Base-by-base conservation (phyloP, 345 rosid species). In the Atalantia buxifolia region DNA sequence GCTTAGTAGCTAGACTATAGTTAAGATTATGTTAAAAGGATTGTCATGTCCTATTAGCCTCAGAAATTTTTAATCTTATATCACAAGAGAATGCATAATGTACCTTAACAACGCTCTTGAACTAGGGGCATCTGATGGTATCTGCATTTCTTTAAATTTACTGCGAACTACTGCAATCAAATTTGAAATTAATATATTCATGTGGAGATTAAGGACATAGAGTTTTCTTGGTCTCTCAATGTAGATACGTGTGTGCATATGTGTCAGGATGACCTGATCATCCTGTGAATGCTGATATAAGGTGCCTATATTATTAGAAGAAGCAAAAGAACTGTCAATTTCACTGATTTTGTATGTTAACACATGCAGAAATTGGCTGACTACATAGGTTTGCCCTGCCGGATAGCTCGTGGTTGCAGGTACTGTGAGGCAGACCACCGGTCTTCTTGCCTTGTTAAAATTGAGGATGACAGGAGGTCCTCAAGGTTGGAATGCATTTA, bases 401-500 rank as follows among this genome's bases (percentile, higher is more conserved):
- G 99, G 85, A 95, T 95, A 70, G 99, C 99, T 84, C 88, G 88
- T 75, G 99, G 99, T 71, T 95, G 99, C 92, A 92, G 76, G 81
- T 93, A 92, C 71, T 95, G 99, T 82, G 87, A 81, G 35, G 89
- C 92, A 78, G 92, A 91, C 27, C 97, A 95, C 83, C 88, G 87
- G 35, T 93, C 99, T 25, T 95, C 96, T 76, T 95, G 99, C 89
- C 94, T 95, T 61, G 96, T 95, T 79, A 93, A 89, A 85, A 92
- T 95, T 79, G 91, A 86, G 71, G 97, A 91, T 88, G 97, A 89
- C 63, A 86, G 80, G 76, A 88, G 85, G 80, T 80, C 88, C 61
- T 78, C 89, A 78, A 92, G 99, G 99, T 93, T 45, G 69, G 63
- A 80, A 78, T 65, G 53, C 33, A 55, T 68, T 45, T 50, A 66